Conservation (phyloP, 768 basidiomycete species). For the Dacryopinax spathularia region DNA sequence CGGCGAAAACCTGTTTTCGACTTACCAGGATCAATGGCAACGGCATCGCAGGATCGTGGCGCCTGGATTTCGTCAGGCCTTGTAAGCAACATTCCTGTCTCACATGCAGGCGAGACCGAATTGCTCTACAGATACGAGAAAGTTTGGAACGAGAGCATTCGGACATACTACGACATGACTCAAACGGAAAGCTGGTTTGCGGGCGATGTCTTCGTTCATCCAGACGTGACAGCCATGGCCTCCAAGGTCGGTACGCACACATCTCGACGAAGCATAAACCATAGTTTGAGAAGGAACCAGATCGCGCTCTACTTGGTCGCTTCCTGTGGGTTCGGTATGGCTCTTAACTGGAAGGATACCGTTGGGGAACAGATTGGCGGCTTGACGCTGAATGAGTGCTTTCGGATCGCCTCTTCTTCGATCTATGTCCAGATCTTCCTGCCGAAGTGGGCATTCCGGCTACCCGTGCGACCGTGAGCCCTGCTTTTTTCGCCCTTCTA, state of each 20-base stretch:
- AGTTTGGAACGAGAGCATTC: neutral
- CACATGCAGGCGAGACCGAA: neutral
- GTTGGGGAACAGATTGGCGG: neutral
- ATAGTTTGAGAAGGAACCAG: no score
- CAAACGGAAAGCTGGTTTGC: neutral
- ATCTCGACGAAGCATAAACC: no score
- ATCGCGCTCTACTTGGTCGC: neutral
- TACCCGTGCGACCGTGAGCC: neutral
- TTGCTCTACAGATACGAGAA: neutral
- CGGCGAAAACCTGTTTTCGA: neutral
- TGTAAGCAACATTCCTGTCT: neutral
- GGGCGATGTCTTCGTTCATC: neutral
- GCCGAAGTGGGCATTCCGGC: neutral
- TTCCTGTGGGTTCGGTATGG: neutral
- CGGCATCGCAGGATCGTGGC: neutral
- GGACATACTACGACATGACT: neutral
- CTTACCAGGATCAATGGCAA: neutral
- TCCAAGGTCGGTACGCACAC: neutral
- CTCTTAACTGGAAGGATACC: neutral
- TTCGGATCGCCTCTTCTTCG: neutral
- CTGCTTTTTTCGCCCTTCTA: neutral
- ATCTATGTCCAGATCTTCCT: neutral
- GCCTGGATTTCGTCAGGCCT: neutral
- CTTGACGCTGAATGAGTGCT: neutral
- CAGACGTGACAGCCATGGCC: neutral